Percentiles rank a stretch among this genome's conserved stretches.
phyloP scores from a whole-genome alignment of 495 filamentous ascomycete species.

The Penicillium coffeae region DNA sequence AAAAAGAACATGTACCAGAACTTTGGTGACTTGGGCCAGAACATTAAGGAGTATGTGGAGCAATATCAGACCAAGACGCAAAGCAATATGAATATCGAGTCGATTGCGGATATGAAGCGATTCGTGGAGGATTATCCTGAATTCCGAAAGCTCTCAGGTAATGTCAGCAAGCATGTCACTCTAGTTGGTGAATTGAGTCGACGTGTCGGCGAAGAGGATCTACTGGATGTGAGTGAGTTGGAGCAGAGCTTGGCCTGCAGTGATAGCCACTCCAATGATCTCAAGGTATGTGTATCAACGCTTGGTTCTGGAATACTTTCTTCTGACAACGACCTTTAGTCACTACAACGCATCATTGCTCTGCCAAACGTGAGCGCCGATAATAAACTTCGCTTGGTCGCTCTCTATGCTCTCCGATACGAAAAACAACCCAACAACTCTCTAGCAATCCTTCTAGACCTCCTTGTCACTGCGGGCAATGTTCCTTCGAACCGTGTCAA shows the following conservation, averaged over 20 bases:
- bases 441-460: slow-evolving; percentile 75
- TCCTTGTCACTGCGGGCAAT: slow-evolving; percentile 72
- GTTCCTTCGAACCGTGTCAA: slow-evolving; percentile 69
- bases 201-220: slow-evolving; percentile 73
- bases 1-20: slow-evolving; percentile 99
- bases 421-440: slow-evolving; percentile 77
- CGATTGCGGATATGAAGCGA: slow-evolving; percentile 96
- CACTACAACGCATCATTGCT: slow-evolving; percentile 78
- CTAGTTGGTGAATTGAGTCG: slow-evolving; percentile 89
- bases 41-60: slow-evolving; percentile 97
- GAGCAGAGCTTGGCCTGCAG: slow-evolving; percentile 97
- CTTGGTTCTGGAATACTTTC: not conserved
- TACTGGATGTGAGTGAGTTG: slow-evolving; percentile 91
- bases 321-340: slow-evolving; percentile 45
- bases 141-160: slow-evolving; percentile 92
- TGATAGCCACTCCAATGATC: slow-evolving; percentile 83
- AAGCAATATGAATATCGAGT: slow-evolving; percentile 90
- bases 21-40: slow-evolving; percentile 93
- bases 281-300: slow-evolving; percentile 59
- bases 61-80: slow-evolving; percentile 95
- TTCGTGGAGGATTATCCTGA: slow-evolving; percentile 99
- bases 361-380: slow-evolving; percentile 66
- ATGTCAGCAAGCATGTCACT: slow-evolving; percentile 97
- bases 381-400: slow-evolving; percentile 82
- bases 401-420: slow-evolving; percentile 90